Base-by-base conservation (phyloP, 176 grass and related monocot genomes). In the Oryza officinalis region DNA sequence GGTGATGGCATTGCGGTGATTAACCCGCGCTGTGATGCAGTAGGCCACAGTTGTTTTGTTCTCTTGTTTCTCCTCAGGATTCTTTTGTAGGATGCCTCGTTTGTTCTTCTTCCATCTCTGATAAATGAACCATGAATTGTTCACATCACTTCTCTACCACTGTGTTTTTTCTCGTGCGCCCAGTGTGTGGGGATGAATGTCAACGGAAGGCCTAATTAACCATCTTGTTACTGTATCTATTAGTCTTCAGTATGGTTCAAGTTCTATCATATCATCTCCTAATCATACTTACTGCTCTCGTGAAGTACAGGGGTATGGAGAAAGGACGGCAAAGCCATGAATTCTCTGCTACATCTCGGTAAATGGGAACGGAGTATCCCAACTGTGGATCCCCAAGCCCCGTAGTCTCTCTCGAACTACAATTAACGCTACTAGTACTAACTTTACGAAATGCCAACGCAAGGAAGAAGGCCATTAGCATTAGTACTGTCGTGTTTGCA, bases 1-100 rank as follows among this genome's bases (percentile, higher is more conserved):
- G 72, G 49, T 84, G 88, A 81, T 82, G 79, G 74, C 88, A 76
- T 77, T 67, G 73, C 50, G 70, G 83, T 78, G 79, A 78, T 86
- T 86, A 72, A 81, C 77, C 77, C 26, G 49, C 67, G 71, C 52
- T 76, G 87, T 85, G 81, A 90, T 82, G 83, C 44, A 25, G 44
- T 76, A 69, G 81, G 40, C 52, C 60, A 71, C 70, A 71, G 43
- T 87, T 40, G 65, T 84, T 80, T 70, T 75, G 33, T 69, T 78
- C 20, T 46, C 49, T 63, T 12, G 5, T 77, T 71, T 71, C 13
- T 33, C 40, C 38, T 71, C 40, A 25, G 63, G 28, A 85, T 89
- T 76, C 72, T 77, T 81, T 77, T 66, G 86, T 83, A 66, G 80
- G 30, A 54, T 83, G 41, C 40, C 67, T 72, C 59, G 30, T 67